Evolutionary conservation across 1,284 basidiomycete species (phyloP).

Genomic region (Ganoderma leucocontextum): DNA sequence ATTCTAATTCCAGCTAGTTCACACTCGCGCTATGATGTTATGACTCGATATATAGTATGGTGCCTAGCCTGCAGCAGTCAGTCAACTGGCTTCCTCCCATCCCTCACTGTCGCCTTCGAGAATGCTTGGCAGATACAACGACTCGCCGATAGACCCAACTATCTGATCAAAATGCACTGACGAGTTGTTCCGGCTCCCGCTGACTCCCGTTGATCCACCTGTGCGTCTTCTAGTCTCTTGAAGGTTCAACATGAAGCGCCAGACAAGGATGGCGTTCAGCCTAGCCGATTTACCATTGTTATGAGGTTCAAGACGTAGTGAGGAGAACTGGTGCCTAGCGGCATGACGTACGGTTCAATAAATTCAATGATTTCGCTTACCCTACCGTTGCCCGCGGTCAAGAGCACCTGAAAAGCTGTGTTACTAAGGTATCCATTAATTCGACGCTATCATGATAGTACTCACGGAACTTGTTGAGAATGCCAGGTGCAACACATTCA

Average conservation of each 20-base stretch:
- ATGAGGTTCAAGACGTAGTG: neutral
- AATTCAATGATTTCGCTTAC: neutral
- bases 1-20: too few species aligned
- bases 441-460: neutral
- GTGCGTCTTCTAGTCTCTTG: neutral
- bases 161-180: neutral
- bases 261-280: conserved; percentile 11
- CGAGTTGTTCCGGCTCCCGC: neutral
- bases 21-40: too few species aligned
- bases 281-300: neutral
- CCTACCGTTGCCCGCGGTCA: neutral
- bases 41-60: too few species aligned
- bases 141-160: neutral
- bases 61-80: too few species aligned
- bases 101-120: too few species aligned
- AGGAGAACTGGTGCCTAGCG: neutral
- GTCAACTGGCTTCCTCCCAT: too few species aligned
- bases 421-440: neutral
- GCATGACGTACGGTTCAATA: neutral
- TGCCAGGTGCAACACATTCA: conserved; percentile 6
- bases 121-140: too few species aligned
- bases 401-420: neutral
- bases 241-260: conserved; percentile 9
- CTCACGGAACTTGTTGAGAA: conserved; percentile 2
- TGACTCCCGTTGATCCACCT: neutral